Conservation (phyloP, 2,329 filamentous ascomycete species). For the Botryotinia convoluta region DNA sequence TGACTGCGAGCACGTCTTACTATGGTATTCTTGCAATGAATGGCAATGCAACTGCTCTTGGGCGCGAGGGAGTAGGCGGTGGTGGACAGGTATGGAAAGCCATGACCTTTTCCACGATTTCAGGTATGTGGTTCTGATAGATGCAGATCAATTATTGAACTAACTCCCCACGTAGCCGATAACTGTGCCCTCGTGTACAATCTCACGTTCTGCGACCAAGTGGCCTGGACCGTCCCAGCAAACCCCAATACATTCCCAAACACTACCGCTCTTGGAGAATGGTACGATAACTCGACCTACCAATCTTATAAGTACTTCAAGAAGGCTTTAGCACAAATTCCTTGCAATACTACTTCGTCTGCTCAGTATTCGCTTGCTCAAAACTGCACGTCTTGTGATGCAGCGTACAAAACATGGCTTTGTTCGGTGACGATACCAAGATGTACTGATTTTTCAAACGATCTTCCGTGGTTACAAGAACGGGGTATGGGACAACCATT, state of each 20-base stretch:
- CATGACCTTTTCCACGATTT: constrained; percentile 75
- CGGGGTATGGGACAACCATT: constrained; percentile 73
- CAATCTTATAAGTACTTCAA: constrained; percentile 73
- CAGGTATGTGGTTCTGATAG: constrained; percentile 51
- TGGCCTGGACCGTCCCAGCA: constrained; percentile 87
- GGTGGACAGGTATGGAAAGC: constrained; percentile 72
- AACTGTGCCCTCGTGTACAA: constrained; percentile 86
- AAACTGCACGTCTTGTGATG: constrained; percentile 70
- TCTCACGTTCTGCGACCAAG: constrained; percentile 82
- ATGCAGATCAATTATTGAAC: constrained; percentile 4
- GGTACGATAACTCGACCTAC: constrained; percentile 76
- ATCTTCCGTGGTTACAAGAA: constrained; percentile 49
- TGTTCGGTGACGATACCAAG: constrained; percentile 91
- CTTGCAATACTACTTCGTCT: constrained; percentile 73
- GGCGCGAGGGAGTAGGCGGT: constrained; percentile 58
- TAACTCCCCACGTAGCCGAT: constrained; percentile 49
- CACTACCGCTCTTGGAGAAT: constrained; percentile 57
- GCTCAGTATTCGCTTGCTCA: constrained; percentile 79
- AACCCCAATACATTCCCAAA: constrained; percentile 64
- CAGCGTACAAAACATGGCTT: constrained; percentile 90
- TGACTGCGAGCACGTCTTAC: constrained; percentile 72
- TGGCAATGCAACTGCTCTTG: constrained; percentile 52
- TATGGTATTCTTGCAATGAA: constrained; percentile 67
- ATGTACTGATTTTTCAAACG: constrained; percentile 76
- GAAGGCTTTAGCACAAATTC: constrained; percentile 77